These are phyloP conservation scores for Eimeria maxima DNA, from an alignment of 169 alveolate species.

Conservation along the genomic window DNA sequence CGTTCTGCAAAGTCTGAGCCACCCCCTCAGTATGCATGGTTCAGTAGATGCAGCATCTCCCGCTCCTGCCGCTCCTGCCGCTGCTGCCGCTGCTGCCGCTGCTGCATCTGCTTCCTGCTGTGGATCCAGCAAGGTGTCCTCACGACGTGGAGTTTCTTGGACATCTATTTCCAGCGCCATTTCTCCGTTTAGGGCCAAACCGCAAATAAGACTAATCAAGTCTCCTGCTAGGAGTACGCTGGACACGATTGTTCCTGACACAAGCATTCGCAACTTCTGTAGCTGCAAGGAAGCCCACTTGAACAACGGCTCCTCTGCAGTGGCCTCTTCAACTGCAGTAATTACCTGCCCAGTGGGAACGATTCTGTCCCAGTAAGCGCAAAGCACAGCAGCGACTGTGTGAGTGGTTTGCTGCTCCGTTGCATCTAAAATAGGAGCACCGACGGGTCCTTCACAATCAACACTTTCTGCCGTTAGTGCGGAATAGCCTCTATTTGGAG, in stretches of 20 bases:
- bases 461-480: not conserved
- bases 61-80: slow-evolving; percentile 28
- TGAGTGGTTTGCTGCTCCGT: not conserved
- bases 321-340: slow-evolving; percentile 1
- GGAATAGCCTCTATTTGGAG: not conserved
- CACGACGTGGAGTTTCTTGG: not conserved
- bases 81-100: slow-evolving; percentile 74
- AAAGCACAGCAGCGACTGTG: slow-evolving; percentile 42
- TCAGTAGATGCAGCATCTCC: slow-evolving; percentile 21
- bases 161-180: not conserved
- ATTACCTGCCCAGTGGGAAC: slow-evolving; percentile 17
- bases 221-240: slow-evolving; percentile 66
- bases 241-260: slow-evolving; percentile 69
- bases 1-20: slow-evolving; percentile 58
- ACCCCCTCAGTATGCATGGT: slow-evolving; percentile 37
- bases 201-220: slow-evolving; percentile 57
- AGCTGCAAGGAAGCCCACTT: slow-evolving; percentile 77
- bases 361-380: slow-evolving; percentile 42
- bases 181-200: slow-evolving; percentile 62
- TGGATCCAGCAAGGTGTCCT: not conserved
- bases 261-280: slow-evolving; percentile 67
- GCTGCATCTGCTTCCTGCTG: slow-evolving; percentile 60
- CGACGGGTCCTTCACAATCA: not conserved
- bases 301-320: slow-evolving; percentile 12
- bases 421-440: not conserved